These are phyloP conservation scores for Aspergillus pseudonomiae DNA, from an alignment of 2,329 filamentous ascomycete genomes.

Conservation along the genomic window DNA sequence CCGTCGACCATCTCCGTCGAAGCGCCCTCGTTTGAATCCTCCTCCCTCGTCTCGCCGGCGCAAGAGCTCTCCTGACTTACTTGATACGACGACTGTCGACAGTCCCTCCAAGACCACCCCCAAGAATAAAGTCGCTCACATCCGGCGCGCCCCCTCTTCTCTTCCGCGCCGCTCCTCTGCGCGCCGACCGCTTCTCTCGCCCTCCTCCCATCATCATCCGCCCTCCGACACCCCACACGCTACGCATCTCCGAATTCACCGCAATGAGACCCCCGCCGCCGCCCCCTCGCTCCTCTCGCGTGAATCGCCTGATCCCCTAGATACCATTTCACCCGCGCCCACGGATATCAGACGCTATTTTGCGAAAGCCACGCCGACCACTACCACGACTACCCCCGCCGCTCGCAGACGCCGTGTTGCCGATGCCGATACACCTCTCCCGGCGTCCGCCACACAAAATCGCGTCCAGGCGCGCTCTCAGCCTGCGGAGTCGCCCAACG, in stretches of 20 bases:
- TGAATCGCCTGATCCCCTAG: constrained; percentile 33
- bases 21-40: constrained; percentile 30
- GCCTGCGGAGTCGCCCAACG: constrained; percentile 7
- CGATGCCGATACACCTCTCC: background rate
- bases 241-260: constrained; percentile 22
- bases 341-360: constrained; percentile 1
- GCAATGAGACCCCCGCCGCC: constrained; percentile 19
- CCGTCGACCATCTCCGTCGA: constrained; percentile 24
- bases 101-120: constrained; percentile 12
- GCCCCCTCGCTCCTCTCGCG: constrained; percentile 22
- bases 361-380: background rate
- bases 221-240: constrained; percentile 19
- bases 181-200: constrained; percentile 19
- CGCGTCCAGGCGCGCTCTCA: background rate
- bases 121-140: background rate
- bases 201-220: constrained; percentile 14
- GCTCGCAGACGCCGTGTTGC: background rate
- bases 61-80: constrained; percentile 37
- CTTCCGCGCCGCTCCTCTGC: constrained; percentile 21
- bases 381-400: background rate
- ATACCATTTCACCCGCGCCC: constrained; percentile 27
- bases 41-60: constrained; percentile 23
- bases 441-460: background rate
- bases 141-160: constrained; percentile 3
- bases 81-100: constrained; percentile 32